These are phyloP conservation scores for Trametes sanguinea DNA, from an alignment of 768 basidiomycete species.

Conservation along the genomic window DNA sequence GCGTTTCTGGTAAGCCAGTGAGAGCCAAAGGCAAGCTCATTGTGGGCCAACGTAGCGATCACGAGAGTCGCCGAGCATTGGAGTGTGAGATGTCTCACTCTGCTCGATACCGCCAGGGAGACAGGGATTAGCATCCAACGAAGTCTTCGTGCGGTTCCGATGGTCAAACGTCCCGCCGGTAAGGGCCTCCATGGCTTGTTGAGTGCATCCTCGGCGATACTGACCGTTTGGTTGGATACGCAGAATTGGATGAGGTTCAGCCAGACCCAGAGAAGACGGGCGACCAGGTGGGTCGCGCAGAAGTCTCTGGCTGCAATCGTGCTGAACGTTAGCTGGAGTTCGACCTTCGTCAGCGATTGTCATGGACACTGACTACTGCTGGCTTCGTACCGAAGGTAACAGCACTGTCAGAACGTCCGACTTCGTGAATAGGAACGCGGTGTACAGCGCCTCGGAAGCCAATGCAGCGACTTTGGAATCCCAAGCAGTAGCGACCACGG, in stretches of 20 bases:
- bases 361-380: not conserved
- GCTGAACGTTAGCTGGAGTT: no score
- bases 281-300: no score
- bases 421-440: constrained; percentile 37
- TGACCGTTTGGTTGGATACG: constrained; percentile 36
- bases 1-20: constrained; percentile 36
- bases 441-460: no score
- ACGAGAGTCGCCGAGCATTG: constrained; percentile 27
- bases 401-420: constrained; percentile 37
- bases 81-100: constrained; percentile 17
- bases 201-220: constrained; percentile 32
- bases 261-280: constrained; percentile 32
- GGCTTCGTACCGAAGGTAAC: constrained; percentile 35
- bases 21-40: constrained; percentile 33
- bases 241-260: constrained; percentile 37
- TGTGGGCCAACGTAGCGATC: constrained; percentile 30
- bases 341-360: no score
- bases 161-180: constrained; percentile 37
- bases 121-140: constrained; percentile 37
- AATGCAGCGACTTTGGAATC: no score
- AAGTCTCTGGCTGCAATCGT: no score
- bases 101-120: constrained; percentile 29
- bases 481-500: no score
- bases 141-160: constrained; percentile 25
- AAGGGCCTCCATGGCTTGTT: constrained; percentile 43